Base-by-base conservation (phyloP, 1,284 basidiomycete genomes). In the Lignosus rhinocerotis region DNA sequence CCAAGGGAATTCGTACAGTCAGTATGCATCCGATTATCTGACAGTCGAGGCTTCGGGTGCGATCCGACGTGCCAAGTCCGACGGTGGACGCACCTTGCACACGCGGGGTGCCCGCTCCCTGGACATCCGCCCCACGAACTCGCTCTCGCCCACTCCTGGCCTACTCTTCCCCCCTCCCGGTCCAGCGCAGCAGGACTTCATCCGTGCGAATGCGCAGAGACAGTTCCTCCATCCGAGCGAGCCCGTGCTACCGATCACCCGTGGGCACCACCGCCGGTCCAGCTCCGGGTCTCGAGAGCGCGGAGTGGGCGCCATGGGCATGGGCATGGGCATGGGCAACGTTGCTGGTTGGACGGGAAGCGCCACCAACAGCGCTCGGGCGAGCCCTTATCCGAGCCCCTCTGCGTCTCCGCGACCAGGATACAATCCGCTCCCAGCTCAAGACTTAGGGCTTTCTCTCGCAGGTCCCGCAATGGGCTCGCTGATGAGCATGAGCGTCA, bases 371-470 rank as follows among this genome's bases (percentile, higher is more conserved):
- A 69, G 68, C 49, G 61, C 68, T 42, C 73, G 81, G 1, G 68
- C 79, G 10, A 81, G 76, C 45, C 85, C 85, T 2, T 86, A 86
- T 63, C 83, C 84, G 0, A 81, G 78, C 53, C 85, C 85, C 30
- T 78, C 80, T 53, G 82, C 79, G n/a, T 83, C 80, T 60, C 75
- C 73, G 21, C 72, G 66, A 34, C 71, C 62, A 16, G 65, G 60
- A 14, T 68, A 68, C 55, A 68, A 67, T 30, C 59, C 67, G 7
- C 68, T 75, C n/a, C 74, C 74, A 10, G 21, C 55, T n/a, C 62
- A 64, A 12, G 67, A 69, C 44, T 50, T 68, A 25, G 61, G 63
- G 47, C 58, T 59, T 16, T 56, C 67, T 14, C 58, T 66, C n/a
- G 45, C 60, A 16, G 61, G 59, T 30, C 60, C 61, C 17, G 52